Evolutionary conservation across 2,329 filamentous ascomycete species (phyloP).

Genomic region (Mycogone perniciosa): DNA sequence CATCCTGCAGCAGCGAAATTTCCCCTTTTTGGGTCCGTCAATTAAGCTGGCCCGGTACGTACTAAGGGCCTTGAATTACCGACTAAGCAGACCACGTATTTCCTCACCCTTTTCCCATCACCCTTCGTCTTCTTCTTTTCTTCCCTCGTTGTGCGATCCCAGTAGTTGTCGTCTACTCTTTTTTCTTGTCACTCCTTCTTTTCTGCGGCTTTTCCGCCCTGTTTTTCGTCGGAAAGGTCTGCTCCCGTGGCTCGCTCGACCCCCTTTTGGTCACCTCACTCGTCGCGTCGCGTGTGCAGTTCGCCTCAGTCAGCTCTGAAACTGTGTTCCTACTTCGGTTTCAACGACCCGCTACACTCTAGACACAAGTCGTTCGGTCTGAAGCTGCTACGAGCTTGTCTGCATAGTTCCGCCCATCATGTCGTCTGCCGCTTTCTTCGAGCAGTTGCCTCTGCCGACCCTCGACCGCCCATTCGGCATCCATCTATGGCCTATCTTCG

Average conservation of each 20-base stretch:
- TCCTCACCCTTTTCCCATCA: constrained; percentile 17
- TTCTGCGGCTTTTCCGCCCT: constrained; percentile 1
- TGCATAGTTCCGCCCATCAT: constrained; percentile 24
- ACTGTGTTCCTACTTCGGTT: neutral
- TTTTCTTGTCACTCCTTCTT: constrained; percentile 33
- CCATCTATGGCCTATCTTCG: constrained; percentile 89
- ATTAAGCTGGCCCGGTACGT: constrained; percentile 10
- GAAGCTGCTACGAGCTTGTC: neutral
- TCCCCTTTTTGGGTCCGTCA: constrained; percentile 30
- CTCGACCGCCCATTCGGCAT: constrained; percentile 90
- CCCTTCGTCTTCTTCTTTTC: constrained; percentile 23
- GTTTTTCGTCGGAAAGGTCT: neutral
- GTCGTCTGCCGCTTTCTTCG: constrained; percentile 38
- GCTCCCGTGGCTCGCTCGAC: neutral
- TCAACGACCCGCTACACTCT: no score
- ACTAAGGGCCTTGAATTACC: neutral
- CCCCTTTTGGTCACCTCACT: neutral
- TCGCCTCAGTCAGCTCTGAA: neutral
- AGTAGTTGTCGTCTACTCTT: constrained; percentile 18
- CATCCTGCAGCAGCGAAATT: constrained; percentile 26
- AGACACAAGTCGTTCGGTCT: neutral
- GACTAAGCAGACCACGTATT: neutral
- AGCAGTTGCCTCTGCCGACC: constrained; percentile 63
- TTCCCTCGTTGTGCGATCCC: constrained; percentile 17
- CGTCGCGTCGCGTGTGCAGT: constrained; percentile 10